A percentile compares a stretch with the other conserved stretches of the same genome.
phyloP scores from a whole-genome alignment of 2,329 filamentous ascomycete species.

The Zasmidium citrigriseum region DNA sequence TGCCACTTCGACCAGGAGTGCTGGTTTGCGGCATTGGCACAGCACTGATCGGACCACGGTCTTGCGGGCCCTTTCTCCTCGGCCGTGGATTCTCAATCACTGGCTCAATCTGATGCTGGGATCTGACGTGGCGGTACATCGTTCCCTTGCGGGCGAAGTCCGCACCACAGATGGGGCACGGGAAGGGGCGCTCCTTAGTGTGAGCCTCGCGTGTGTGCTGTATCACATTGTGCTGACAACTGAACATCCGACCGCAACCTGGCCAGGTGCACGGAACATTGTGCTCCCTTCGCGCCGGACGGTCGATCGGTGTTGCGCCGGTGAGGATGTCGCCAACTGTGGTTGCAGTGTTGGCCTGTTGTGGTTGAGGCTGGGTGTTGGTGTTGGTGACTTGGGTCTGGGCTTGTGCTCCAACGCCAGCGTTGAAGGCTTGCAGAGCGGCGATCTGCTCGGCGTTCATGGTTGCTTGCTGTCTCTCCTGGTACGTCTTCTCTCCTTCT shows the following conservation, averaged over 20 bases:
- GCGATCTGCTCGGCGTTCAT: not conserved
- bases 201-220: conserved; percentile 25
- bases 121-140: conserved; percentile 9
- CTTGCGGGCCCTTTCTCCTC: not conserved
- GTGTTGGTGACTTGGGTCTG: not conserved
- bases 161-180: conserved; percentile 15
- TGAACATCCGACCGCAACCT: conserved; percentile 14
- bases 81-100: not conserved
- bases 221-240: conserved; percentile 16
- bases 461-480: not conserved
- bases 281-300: not conserved
- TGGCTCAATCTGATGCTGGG: conserved; percentile 1
- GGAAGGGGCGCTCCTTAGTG: conserved; percentile 16
- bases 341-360: not conserved
- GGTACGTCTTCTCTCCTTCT: not conserved
- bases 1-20: not conserved
- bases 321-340: not conserved
- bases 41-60: not conserved
- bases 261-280: conserved; percentile 18
- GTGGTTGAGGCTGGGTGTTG: not conserved
- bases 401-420: not conserved
- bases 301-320: not conserved
- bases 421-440: not conserved
- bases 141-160: conserved; percentile 4
- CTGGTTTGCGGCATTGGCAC: not conserved